Evolutionary conservation across 768 basidiomycete species (phyloP).

Genomic region (Gloeopeniophorella convolvens): DNA sequence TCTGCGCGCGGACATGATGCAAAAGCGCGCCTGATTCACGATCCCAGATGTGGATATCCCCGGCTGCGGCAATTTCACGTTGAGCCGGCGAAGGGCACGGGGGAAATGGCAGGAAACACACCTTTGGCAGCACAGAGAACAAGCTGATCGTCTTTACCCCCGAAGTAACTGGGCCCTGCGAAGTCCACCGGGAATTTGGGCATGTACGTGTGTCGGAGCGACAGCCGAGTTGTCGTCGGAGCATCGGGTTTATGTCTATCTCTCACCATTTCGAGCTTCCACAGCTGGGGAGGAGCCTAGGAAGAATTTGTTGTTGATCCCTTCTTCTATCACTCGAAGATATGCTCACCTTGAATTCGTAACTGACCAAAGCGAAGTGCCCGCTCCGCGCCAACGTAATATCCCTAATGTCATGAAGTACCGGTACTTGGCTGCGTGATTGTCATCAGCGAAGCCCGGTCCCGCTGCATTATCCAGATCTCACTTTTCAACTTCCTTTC

Average conservation of each 20-base stretch:
- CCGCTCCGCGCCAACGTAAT: conserved; percentile 59
- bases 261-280: conserved; percentile 62
- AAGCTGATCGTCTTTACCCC: conserved; percentile 71
- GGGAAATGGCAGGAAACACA: conserved; percentile 22
- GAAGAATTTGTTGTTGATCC: background rate
- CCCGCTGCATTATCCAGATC: conserved; percentile 17
- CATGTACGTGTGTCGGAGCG: conserved; percentile 63
- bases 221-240: conserved; percentile 23
- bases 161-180: conserved; percentile 78
- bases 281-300: conserved; percentile 71
- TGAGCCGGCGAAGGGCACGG: background rate
- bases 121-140: conserved; percentile 76
- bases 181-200: conserved; percentile 65
- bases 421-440: conserved; percentile 53
- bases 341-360: conserved; percentile 57
- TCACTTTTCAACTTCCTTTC: conserved; percentile 62
- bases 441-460: conserved; percentile 7
- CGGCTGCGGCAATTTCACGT: conserved; percentile 40
- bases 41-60: conserved; percentile 85
- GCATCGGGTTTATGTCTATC: conserved; percentile 39
- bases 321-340: background rate
- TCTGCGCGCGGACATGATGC: conserved; percentile 61
- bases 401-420: conserved; percentile 66
- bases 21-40: conserved; percentile 68
- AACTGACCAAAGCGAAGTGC: conserved; percentile 60